Evolutionary conservation across 225 moss, liverwort and hornwort genomes (phyloP).

Genomic region (Straminergon stramineum): DNA sequence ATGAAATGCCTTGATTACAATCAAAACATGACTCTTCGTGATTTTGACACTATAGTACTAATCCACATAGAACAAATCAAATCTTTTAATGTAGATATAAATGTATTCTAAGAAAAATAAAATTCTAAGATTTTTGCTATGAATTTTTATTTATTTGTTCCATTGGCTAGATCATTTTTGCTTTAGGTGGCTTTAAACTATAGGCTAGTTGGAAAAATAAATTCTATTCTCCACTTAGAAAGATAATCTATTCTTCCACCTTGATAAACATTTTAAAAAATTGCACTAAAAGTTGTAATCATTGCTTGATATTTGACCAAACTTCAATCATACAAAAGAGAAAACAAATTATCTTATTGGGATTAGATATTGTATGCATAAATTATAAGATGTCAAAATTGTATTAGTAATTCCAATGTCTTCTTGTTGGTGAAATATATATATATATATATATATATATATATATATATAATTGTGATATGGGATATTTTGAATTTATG

Average conservation of each 20-base stretch:
- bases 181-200: background rate
- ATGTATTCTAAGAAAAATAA: background rate
- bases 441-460: too few species aligned
- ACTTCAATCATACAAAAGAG: background rate
- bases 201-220: background rate
- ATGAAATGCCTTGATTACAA: background rate
- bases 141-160: too few species aligned
- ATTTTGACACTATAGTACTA: background rate
- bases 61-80: background rate
- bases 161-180: background rate
- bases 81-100: background rate
- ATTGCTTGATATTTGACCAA: too few species aligned
- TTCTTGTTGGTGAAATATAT: background rate
- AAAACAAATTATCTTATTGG: accelerated
- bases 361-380: background rate
- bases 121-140: background rate
- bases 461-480: too few species aligned
- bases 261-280: background rate
- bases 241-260: background rate
- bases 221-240: background rate
- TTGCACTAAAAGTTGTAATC: background rate
- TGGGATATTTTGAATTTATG: too few species aligned
- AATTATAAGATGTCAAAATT: background rate
- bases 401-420: background rate
- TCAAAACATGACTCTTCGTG: background rate